A percentile compares a stretch with the other conserved stretches of the same genome.
Evolutionary conservation across 2,329 filamentous ascomycete genomes (phyloP).

Genomic region (Waltergamsia citrina): DNA sequence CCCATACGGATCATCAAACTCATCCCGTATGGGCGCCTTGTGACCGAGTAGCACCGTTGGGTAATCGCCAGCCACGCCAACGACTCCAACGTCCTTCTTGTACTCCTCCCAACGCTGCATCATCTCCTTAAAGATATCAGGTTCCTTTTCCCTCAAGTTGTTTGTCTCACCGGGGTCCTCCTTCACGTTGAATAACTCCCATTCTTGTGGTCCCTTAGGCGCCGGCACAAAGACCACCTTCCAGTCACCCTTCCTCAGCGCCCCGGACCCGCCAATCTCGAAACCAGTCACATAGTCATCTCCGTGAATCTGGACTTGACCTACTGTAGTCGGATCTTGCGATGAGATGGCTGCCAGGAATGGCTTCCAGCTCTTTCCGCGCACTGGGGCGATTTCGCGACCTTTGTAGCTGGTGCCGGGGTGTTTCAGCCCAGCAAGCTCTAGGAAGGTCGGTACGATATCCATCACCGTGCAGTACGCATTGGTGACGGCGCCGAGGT

Average conservation of each 20-base stretch:
- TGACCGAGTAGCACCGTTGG: background rate
- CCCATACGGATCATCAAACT: slow-evolving; percentile 6
- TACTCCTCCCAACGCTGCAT: slow-evolving; percentile 23
- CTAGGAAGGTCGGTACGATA: slow-evolving; percentile 34
- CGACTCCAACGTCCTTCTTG: slow-evolving; percentile 2
- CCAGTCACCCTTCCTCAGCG: slow-evolving; percentile 22
- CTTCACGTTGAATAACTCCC: slow-evolving; percentile 22
- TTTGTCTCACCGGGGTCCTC: slow-evolving; percentile 20
- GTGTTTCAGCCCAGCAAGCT: slow-evolving; percentile 33
- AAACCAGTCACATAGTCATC: slow-evolving; percentile 16
- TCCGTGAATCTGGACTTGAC: slow-evolving; percentile 25
- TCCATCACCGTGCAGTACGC: slow-evolving; percentile 35
- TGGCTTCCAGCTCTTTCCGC: slow-evolving; percentile 20
- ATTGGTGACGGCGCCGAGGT: slow-evolving; percentile 27
- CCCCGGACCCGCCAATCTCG: slow-evolving; percentile 22
- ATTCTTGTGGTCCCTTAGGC: slow-evolving; percentile 16
- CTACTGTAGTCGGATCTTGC: background rate
- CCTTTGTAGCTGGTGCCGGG: slow-evolving; percentile 21
- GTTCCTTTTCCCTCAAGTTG: slow-evolving; percentile 15
- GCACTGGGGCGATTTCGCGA: slow-evolving; percentile 38
- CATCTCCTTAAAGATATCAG: slow-evolving; percentile 16
- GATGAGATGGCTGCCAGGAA: slow-evolving; percentile 4
- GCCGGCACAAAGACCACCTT: slow-evolving; percentile 19
- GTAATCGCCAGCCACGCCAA: background rate
- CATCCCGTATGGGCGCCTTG: slow-evolving; percentile 1